Percentiles rank a stretch among this genome's conserved stretches.
phyloP scores from a whole-genome alignment of 805 yeast genomes.

The Yamadazyma phyllophila region DNA sequence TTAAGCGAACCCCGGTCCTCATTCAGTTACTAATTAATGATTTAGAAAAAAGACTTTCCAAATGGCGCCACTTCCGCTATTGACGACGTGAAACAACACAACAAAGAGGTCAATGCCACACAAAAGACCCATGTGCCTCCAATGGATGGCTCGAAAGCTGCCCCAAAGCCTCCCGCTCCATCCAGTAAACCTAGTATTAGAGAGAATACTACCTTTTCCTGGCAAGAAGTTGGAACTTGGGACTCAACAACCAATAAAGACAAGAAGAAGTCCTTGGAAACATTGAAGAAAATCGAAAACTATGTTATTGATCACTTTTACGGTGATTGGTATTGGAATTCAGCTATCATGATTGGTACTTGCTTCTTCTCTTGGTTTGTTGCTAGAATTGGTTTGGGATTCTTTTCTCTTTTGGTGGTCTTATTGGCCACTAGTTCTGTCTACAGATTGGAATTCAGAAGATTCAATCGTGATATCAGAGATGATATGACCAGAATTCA shows the following conservation, averaged over 20 bases:
- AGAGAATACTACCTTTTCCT: conserved; percentile 35
- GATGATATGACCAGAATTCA: conserved; percentile 71
- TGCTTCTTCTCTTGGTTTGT: conserved; percentile 70
- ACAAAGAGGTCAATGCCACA: conserved; percentile 15
- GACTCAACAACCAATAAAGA: conserved; percentile 18
- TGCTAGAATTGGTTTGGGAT: conserved; percentile 62
- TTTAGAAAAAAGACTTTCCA: conserved; percentile 13
- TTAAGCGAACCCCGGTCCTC: background rate
- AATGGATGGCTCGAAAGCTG: conserved; percentile 12
- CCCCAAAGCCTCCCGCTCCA: background rate
- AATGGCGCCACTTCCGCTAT: conserved; percentile 17
- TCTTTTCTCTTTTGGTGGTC: conserved; percentile 60
- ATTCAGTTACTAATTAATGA: conserved; percentile 1
- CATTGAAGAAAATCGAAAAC: conserved; percentile 44
- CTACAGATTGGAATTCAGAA: conserved; percentile 68
- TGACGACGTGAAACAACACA: conserved; percentile 19
- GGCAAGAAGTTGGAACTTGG: conserved; percentile 43
- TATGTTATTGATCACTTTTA: conserved; percentile 68
- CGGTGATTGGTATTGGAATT: conserved; percentile 72
- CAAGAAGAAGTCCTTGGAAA: conserved; percentile 23
- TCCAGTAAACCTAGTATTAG: conserved; percentile 22
- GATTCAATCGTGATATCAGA: conserved; percentile 69
- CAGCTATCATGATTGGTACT: conserved; percentile 61
- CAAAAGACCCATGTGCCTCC: conserved; percentile 16
- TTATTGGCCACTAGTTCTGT: conserved; percentile 62